Evolutionary conservation across 768 basidiomycete genomes (phyloP).

Genomic region (Mycena haematopus): DNA sequence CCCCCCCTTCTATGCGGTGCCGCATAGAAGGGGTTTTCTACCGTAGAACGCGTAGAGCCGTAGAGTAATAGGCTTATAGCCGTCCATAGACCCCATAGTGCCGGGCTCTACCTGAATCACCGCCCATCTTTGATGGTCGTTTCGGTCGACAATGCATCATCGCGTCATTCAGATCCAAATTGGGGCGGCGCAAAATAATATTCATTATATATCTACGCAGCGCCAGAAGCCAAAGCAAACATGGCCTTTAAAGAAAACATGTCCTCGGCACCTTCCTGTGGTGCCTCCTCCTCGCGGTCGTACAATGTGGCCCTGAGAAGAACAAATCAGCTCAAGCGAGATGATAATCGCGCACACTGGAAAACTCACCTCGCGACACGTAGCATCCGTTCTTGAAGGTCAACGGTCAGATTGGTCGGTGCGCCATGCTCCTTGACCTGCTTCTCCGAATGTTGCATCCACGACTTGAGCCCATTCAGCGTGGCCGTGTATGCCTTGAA

Average conservation of each 20-base stretch:
- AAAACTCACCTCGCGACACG: constrained; percentile 1
- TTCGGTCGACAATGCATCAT: no score
- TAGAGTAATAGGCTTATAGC: background rate
- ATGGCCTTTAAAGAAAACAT: background rate
- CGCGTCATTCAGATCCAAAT: background rate
- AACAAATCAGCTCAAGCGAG: background rate
- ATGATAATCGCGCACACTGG: background rate
- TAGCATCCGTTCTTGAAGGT: background rate
- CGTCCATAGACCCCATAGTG: background rate
- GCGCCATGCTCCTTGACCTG: background rate
- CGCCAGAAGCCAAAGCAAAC: background rate
- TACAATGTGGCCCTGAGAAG: background rate
- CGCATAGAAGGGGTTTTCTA: background rate
- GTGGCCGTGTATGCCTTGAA: background rate
- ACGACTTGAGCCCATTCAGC: background rate
- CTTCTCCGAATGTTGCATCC: background rate
- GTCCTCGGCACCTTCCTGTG: background rate
- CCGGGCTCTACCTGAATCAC: background rate
- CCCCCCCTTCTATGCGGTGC: background rate
- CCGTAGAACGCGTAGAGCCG: background rate
- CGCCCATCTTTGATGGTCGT: background rate
- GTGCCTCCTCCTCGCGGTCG: background rate
- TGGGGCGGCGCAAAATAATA: background rate
- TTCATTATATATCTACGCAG: background rate
- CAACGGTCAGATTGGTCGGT: background rate